Conservation (phyloP, 768 basidiomycete species). For the Pisolithus sp. region DNA sequence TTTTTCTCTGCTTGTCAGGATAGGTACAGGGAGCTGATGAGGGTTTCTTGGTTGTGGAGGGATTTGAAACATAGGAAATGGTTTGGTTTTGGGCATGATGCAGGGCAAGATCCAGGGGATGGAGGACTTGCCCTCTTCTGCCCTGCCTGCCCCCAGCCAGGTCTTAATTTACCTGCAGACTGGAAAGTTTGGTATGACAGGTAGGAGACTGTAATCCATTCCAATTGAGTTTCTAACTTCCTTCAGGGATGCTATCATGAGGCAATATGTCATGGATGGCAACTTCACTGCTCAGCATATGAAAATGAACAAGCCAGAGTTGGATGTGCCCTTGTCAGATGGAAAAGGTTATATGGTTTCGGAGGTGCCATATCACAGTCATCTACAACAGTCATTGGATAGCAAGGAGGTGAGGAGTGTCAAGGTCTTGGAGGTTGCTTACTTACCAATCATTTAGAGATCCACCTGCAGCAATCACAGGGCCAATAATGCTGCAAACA, state of each 20-base stretch:
- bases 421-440: too few species aligned
- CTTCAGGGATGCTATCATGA: not conserved
- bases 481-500: too few species aligned
- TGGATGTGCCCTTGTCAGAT: constrained; percentile 21
- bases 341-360: constrained; percentile 24
- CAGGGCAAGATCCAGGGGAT: not conserved
- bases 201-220: not conserved
- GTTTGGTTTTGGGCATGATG: constrained; percentile 7
- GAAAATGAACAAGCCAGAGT: constrained; percentile 16
- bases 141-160: constrained; percentile 22
- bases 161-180: constrained; percentile 17
- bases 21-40: constrained; percentile 7
- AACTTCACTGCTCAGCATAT: constrained; percentile 11
- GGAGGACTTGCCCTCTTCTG: constrained; percentile 19
- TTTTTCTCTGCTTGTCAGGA: not conserved
- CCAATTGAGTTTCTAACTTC: not conserved
- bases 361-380: constrained; percentile 12
- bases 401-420: constrained; percentile 3
- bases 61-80: constrained; percentile 2
- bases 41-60: not conserved
- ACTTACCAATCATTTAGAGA: too few species aligned
- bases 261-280: constrained; percentile 5
- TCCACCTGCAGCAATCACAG: too few species aligned
- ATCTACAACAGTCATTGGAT: constrained; percentile 8
- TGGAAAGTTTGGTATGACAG: constrained; percentile 13